A percentile compares a stretch with the other conserved stretches of the same genome.
phyloP scores from a whole-genome alignment of 2,329 filamentous ascomycete species.

The Teratosphaeria gauchensis region DNA sequence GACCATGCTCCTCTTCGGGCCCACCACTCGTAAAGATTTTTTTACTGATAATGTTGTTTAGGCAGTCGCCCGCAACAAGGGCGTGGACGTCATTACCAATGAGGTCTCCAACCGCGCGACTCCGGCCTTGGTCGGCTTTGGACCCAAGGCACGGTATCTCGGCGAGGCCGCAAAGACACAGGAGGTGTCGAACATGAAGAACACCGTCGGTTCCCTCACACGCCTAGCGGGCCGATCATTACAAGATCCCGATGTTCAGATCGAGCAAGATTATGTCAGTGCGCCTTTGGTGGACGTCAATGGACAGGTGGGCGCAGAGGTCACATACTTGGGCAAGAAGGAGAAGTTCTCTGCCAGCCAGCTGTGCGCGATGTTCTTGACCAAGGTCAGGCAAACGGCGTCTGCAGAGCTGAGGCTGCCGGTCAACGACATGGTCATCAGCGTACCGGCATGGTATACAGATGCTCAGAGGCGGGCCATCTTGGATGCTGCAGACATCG shows the following conservation, averaged over 20 bases:
- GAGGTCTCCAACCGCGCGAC: slow-evolving; percentile 98
- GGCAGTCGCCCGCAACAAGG: slow-evolving; percentile 93
- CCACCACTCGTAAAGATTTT: background rate
- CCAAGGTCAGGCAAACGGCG: slow-evolving; percentile 85
- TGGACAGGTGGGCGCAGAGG: slow-evolving; percentile 90
- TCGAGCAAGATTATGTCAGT: slow-evolving; percentile 86
- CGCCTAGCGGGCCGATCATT: slow-evolving; percentile 79
- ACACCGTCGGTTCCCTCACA: slow-evolving; percentile 89
- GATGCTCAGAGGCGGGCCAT: slow-evolving; percentile 83
- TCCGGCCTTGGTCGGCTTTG: slow-evolving; percentile 90
- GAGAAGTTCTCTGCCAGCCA: slow-evolving; percentile 91
- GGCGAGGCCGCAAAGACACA: slow-evolving; percentile 96
- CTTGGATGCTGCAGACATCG: slow-evolving; percentile 85
- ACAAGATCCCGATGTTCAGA: slow-evolving; percentile 82
- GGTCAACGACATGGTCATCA: slow-evolving; percentile 87
- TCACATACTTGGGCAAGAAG: slow-evolving; percentile 88
- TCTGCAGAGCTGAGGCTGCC: slow-evolving; percentile 79
- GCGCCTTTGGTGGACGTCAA: slow-evolving; percentile 79
- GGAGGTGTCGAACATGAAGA: slow-evolving; percentile 99
- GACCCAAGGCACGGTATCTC: slow-evolving; percentile 84
- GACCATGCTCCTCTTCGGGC: background rate
- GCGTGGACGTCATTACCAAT: slow-evolving; percentile 98
- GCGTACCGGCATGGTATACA: slow-evolving; percentile 93
- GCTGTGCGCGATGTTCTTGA: slow-evolving; percentile 88
- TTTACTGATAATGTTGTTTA: slow-evolving; percentile 3